A percentile compares a stretch with the other conserved stretches of the same genome.
Conservation (phyloP, 2,329 filamentous ascomycete species). For the Hypomyces perniciosus region DNA sequence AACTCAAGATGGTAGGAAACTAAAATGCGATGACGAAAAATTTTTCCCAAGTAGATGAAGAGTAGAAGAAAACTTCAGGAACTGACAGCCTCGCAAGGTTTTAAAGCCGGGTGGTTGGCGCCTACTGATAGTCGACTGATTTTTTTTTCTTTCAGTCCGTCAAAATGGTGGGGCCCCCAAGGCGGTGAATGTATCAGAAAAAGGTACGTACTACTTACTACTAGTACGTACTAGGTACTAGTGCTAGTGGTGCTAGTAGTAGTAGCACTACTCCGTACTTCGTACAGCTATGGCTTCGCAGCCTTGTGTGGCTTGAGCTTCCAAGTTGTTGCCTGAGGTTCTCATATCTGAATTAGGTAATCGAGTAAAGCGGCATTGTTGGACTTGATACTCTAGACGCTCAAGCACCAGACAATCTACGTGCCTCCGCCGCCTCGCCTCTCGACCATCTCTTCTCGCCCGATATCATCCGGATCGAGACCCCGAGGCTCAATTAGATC, state of each 20-base stretch:
- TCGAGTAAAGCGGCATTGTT: background rate
- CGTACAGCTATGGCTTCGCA: background rate
- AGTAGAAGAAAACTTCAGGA: constrained; percentile 1
- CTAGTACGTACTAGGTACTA: background rate
- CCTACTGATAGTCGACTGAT: constrained; percentile 3
- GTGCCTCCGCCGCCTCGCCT: constrained; percentile 11
- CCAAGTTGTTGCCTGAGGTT: constrained; percentile 12
- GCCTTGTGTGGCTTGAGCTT: background rate
- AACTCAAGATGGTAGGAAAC: background rate
- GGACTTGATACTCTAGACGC: constrained; percentile 19
- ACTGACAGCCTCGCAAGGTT: constrained; percentile 6
- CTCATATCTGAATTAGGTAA: constrained; percentile 1
- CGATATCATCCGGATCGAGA: constrained; percentile 3
- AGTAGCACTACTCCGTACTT: too few relatives aligned
- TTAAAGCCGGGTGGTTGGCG: constrained; percentile 16
- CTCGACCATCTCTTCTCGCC: constrained; percentile 14
- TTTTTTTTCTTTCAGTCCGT: constrained; percentile 28
- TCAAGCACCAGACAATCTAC: constrained; percentile 17
- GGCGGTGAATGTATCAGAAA: constrained; percentile 29
- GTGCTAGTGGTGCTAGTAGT: too few relatives aligned
- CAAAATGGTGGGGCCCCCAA: constrained; percentile 28
- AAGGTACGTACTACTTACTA: constrained; percentile 8
- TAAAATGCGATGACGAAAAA: constrained; percentile 16
- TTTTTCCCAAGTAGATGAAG: constrained; percentile 14
- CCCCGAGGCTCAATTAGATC: constrained; percentile 13